Evolutionary conservation across 495 filamentous ascomycete species (phyloP).

Genomic region (Lichenothelia convexa): DNA sequence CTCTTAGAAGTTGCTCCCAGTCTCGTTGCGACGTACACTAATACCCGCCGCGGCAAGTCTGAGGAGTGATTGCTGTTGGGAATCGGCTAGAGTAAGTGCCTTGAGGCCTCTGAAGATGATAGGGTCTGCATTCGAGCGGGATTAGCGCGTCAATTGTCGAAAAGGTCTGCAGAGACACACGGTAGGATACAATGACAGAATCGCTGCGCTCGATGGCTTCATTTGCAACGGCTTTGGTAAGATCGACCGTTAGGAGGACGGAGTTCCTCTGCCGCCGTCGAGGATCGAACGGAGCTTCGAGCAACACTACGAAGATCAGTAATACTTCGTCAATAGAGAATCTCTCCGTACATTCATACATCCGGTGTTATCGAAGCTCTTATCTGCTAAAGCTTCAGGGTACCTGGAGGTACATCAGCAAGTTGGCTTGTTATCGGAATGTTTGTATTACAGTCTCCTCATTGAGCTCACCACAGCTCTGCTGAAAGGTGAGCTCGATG

Average conservation of each 20-base stretch:
- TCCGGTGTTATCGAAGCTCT: constrained; percentile 86
- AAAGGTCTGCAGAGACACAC: constrained; percentile 28
- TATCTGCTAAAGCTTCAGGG: constrained; percentile 73
- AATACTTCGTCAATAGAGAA: not conserved
- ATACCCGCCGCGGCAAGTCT: constrained; percentile 75
- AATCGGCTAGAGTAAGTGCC: constrained; percentile 61
- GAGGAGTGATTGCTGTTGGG: constrained; percentile 72
- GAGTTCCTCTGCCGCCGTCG: constrained; percentile 42
- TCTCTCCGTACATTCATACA: constrained; percentile 27
- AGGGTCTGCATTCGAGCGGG: constrained; percentile 41
- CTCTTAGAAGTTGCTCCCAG: not conserved
- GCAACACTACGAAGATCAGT: constrained; percentile 34
- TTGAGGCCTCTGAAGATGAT: constrained; percentile 91
- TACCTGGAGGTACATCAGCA: constrained; percentile 36
- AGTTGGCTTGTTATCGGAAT: constrained; percentile 6
- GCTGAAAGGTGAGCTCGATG: constrained; percentile 46
- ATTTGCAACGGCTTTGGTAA: constrained; percentile 75
- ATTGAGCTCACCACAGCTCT: constrained; percentile 63
- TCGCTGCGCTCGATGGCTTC: constrained; percentile 65
- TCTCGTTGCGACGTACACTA: constrained; percentile 30
- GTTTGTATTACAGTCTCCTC: constrained; percentile 44
- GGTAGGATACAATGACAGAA: constrained; percentile 75
- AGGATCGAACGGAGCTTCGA: constrained; percentile 54
- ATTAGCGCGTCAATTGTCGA: constrained; percentile 1
- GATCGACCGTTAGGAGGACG: constrained; percentile 78